Conservation (phyloP, 1,284 basidiomycete species). For the Pascua sp. region DNA sequence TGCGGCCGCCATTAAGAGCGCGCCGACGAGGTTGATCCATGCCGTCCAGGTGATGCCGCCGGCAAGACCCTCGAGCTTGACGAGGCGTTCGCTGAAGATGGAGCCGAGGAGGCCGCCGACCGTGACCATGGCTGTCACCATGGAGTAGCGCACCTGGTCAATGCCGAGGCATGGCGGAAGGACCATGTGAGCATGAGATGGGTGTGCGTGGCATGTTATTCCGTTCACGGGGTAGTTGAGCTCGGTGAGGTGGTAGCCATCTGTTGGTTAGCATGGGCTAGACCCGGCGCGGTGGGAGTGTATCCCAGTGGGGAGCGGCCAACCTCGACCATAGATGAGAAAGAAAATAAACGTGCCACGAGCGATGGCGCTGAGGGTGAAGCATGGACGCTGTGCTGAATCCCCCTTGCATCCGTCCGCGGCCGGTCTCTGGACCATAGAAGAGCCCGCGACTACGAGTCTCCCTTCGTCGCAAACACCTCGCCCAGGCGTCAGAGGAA, state of each 20-base stretch:
- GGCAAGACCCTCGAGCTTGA: conserved; percentile 60
- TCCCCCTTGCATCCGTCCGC: no score
- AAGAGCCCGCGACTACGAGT: no score
- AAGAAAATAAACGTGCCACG: no score
- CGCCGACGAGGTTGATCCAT: conserved; percentile 59
- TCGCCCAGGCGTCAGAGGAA: no score
- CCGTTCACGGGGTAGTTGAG: conserved; percentile 80
- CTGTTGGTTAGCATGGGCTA: conserved; percentile 16
- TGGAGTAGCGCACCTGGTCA: conserved; percentile 68
- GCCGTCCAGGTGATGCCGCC: conserved; percentile 55
- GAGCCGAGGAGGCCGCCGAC: conserved; percentile 82
- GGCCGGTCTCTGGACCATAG: no score
- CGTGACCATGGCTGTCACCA: conserved; percentile 79
- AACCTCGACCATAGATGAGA: no score
- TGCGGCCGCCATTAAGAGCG: conserved; percentile 63
- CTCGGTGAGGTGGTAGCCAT: conserved; percentile 68
- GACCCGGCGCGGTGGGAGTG: not conserved
- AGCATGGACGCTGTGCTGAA: no score
- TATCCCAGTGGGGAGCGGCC: no score
- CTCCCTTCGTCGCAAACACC: no score
- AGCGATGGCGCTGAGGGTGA: no score
- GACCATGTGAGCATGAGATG: conserved; percentile 27
- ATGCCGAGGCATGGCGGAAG: conserved; percentile 65
- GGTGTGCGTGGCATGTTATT: conserved; percentile 59
- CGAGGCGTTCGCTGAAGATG: conserved; percentile 63